Conservation (phyloP, 1,284 basidiomycete genomes). For the Marasmius oreades region DNA sequence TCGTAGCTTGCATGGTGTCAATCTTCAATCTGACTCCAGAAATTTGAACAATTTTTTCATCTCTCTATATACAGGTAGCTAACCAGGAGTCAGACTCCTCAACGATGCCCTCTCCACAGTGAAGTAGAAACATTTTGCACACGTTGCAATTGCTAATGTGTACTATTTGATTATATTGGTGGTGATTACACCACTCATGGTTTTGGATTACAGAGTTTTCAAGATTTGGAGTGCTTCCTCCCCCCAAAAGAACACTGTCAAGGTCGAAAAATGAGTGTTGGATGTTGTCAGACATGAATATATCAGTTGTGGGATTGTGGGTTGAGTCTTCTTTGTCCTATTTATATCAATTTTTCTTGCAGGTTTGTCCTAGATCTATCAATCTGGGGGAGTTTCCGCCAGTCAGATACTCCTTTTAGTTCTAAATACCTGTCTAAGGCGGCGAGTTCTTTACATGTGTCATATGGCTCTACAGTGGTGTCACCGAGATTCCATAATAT, state of each 20-base stretch:
- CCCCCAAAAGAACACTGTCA: neutral
- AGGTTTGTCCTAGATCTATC: neutral
- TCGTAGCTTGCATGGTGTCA: neutral
- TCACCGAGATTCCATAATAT: slow-evolving; percentile 9
- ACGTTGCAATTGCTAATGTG: neutral
- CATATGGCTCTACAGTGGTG: slow-evolving; percentile 8
- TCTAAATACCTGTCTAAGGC: slow-evolving; percentile 6
- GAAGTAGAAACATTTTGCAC: neutral
- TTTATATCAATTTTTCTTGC: neutral
- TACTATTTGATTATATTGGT: neutral
- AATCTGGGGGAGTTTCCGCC: slow-evolving; percentile 6
- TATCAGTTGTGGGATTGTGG: too few species aligned
- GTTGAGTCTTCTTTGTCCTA: too few species aligned
- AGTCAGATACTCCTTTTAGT: neutral
- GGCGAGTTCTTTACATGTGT: slow-evolving; percentile 2
- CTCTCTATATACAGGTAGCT: neutral
- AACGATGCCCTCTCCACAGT: neutral
- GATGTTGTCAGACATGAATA: too few species aligned
- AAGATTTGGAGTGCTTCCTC: neutral
- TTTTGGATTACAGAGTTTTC: neutral
- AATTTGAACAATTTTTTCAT: neutral
- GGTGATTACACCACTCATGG: neutral
- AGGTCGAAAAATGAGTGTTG: neutral
- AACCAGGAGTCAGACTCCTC: neutral
- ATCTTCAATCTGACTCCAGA: neutral